Evolutionary conservation across 306 rosid species (phyloP), one percentile per base, ranked within the genome.

Genomic region (Pyrus bretschneideri): DNA sequence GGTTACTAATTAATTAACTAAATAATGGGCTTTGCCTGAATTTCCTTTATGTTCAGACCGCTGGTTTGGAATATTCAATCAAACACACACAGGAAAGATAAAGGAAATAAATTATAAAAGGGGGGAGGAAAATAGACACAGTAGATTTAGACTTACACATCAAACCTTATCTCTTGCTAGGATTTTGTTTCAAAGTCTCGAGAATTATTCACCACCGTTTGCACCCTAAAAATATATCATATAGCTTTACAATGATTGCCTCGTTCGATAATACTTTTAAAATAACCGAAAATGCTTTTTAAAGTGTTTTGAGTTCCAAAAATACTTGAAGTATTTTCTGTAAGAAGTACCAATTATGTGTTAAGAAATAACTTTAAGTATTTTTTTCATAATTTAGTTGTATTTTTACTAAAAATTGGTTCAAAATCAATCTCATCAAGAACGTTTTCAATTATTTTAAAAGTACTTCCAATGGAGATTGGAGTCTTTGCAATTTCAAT

Each of bases 161-260:
- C 71, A 63, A 78, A 78, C 76, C 76, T 78, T 71, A 71, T 52
- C 72, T 33, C 40, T 68, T 51, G 35, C 55, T 65, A 27, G 66
- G 59, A 71, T 65, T 77, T 79, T 49, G 65, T 64, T 71, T 79
- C 78, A 72, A 64, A 69, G 42, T 72, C 68, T 54, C 25, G 78
- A 79, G 10, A 79, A 79, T 72, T 62, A 54, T 65, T 72, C 65
- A 54, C 67, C 67, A 79, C 82, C 82, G 64, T 54, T 72, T 21
- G 2, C 74, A 49, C 61, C 49, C 51, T 17, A 29, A 18, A 35
- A 6, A 35, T 35, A 60, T 58, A 17, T 35, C 35, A 57, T 12
- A 25, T 25, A 3, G 18, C 35, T 5, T 15, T 51, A 5, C 42
- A 38, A 38, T 0, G 42, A 38, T 2, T 6, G 0, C 7, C 10